Base-by-base conservation (phyloP, 345 rosid species). In the Gossypium ekmanianum region DNA sequence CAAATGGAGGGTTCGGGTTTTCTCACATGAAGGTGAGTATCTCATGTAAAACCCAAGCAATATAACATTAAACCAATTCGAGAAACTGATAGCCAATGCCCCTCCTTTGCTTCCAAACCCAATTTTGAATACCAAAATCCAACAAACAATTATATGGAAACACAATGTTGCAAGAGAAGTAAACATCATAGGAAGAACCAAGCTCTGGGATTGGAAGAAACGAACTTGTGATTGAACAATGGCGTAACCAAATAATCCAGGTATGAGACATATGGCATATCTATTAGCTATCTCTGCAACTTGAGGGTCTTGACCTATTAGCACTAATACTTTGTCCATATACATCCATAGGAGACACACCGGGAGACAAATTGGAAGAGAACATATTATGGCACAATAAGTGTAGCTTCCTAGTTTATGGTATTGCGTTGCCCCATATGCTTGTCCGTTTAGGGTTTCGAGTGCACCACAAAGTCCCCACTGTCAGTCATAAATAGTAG, bases 391-490 rank as follows among this genome's bases (percentile, higher is more conserved):
- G 76, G 18, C 82, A 29, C 45, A 79, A 79, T 18, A 85, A 79
- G 85, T 82, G 5, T 85, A 86, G 41, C 78, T 61, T 78, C 86
- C 78, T 12, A 90, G 78, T 62, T 79, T 86, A 48, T 76, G 79
- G 57, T 76, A 84, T 78, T 86, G 89, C 54, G 75, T 58, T 55
- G 92, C 92, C 76, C 94, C 94, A 78, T 81, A 87, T 13, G 92
- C 90, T 83, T 90, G 92, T 13, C 92, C 92, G 68, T 88, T 84
- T 0, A 88, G 72, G 65, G 94, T 90, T 61, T 90, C 94, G 55
- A 87, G 68, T 56, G 61, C 61, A 56, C 61, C 61, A 9, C 12
- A 56, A 18, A 56, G 61, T 18, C 61, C 61, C 61, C 61, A 18
- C 26, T 56, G 22, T 55, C n/a, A 13, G 58, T 55, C 20, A 17